phyloP scores from a whole-genome alignment of 805 yeast species.

The Candida endomychidarum region DNA sequence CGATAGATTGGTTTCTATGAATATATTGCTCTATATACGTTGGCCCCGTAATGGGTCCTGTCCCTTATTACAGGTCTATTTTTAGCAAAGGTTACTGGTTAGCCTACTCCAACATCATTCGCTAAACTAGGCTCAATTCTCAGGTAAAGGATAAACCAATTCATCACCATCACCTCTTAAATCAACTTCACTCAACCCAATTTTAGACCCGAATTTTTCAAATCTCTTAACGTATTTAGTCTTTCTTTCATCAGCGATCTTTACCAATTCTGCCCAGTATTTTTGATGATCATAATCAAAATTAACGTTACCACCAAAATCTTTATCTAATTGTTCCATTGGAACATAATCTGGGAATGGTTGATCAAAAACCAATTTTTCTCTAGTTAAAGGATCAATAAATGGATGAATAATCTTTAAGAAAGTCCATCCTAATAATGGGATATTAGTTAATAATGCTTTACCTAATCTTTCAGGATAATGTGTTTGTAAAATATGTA shows the following conservation, averaged over 20 bases:
- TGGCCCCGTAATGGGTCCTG: too few relatives aligned
- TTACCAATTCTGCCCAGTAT: slow-evolving; percentile 74
- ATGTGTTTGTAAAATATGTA: slow-evolving; percentile 92
- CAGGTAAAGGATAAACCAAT: slow-evolving; percentile 24
- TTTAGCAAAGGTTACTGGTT: too few relatives aligned
- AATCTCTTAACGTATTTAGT: slow-evolving; percentile 67
- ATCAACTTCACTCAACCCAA: slow-evolving; percentile 81
- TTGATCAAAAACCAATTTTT: slow-evolving; percentile 87
- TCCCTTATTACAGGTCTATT: too few relatives aligned
- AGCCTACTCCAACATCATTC: too few relatives aligned
- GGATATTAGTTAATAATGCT: slow-evolving; percentile 88
- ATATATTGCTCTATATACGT: too few relatives aligned
- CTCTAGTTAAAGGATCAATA: slow-evolving; percentile 93
- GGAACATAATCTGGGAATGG: slow-evolving; percentile 87
- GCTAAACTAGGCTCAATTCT: too few relatives aligned
- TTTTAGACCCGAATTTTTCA: slow-evolving; percentile 61
- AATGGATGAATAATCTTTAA: slow-evolving; percentile 90
- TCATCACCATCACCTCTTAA: slow-evolving; percentile 51
- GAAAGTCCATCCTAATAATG: slow-evolving; percentile 92
- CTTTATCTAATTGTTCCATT: slow-evolving; percentile 72
- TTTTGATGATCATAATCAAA: slow-evolving; percentile 77
- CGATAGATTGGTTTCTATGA: too few relatives aligned
- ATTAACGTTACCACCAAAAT: slow-evolving; percentile 82
- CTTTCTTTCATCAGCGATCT: slow-evolving; percentile 59
- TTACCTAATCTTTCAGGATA: slow-evolving; percentile 96